Evolutionary conservation across 768 basidiomycete genomes (phyloP).

Genomic region (Dendrothele bispora): DNA sequence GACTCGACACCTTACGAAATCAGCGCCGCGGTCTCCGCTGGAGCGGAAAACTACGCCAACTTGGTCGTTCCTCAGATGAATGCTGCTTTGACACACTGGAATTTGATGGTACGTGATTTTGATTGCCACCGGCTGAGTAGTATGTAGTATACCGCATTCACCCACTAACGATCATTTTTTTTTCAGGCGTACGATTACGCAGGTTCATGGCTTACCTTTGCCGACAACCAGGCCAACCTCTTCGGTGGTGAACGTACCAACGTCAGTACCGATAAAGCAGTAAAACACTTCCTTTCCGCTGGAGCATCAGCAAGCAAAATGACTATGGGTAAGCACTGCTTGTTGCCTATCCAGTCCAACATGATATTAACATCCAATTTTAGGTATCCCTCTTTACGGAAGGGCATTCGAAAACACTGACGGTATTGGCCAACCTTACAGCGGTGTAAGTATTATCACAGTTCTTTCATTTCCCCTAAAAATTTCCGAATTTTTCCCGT

Average conservation of each 20-base stretch:
- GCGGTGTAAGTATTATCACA: slow-evolving; percentile 44
- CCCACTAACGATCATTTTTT: no score
- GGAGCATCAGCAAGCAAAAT: slow-evolving; percentile 71
- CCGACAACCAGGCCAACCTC: slow-evolving; percentile 61
- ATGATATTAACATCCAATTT: background rate
- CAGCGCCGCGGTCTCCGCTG: slow-evolving; percentile 66
- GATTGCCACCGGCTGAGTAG: background rate
- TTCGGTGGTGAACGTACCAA: slow-evolving; percentile 64
- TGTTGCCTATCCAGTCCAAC: background rate
- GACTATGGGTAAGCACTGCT: slow-evolving; percentile 48
- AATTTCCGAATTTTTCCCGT: background rate
- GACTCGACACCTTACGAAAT: slow-evolving; percentile 60
- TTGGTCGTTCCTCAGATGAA: slow-evolving; percentile 67
- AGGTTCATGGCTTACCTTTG: slow-evolving; percentile 70
- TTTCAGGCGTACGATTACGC: slow-evolving; percentile 72
- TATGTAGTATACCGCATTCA: no score
- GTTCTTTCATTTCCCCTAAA: background rate
- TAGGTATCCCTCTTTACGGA: slow-evolving; percentile 80
- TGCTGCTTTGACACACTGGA: slow-evolving; percentile 70
- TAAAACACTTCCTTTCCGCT: slow-evolving; percentile 56
- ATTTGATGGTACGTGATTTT: slow-evolving; percentile 62
- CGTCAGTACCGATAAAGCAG: slow-evolving; percentile 66
- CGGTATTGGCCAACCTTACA: slow-evolving; percentile 68
- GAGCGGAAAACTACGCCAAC: slow-evolving; percentile 55
- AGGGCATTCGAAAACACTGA: slow-evolving; percentile 71